phyloP scores from a whole-genome alignment of 169 alveolate species.

The Amoebophrya sp. region DNA sequence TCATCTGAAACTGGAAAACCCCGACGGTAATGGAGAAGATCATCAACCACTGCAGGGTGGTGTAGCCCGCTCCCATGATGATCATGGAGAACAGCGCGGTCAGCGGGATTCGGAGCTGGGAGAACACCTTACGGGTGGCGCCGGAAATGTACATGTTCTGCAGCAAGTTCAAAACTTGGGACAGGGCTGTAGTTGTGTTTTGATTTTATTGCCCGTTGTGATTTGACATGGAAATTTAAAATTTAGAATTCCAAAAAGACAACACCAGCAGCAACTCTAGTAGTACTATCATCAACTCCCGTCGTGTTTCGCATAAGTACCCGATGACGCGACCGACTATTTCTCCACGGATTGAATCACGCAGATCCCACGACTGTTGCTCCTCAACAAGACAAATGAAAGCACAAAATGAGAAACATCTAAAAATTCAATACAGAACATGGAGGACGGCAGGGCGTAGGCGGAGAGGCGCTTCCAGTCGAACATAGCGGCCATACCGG shows the following conservation, averaged over 20 bases:
- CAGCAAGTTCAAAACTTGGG: not conserved
- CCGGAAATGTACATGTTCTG: conserved; percentile 7
- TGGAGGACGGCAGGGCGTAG: conserved; percentile 14
- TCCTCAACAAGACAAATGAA: too few species aligned
- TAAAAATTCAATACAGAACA: not conserved
- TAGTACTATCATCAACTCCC: too few species aligned
- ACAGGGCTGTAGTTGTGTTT: not conserved
- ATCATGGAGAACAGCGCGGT: conserved; percentile 14
- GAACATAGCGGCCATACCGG: not conserved
- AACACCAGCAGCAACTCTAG: too few species aligned
- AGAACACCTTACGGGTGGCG: conserved; percentile 7
- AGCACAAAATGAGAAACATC: too few species aligned
- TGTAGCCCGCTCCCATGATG: not conserved
- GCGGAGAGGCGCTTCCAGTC: conserved; percentile 9
- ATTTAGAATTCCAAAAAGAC: too few species aligned
- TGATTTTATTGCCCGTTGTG: too few species aligned
- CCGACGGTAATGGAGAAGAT: not conserved
- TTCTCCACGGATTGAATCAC: too few species aligned
- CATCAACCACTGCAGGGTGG: conserved; percentile 5
- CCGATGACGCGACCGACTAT: too few species aligned
- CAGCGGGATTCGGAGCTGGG: conserved; percentile 5
- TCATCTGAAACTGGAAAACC: not conserved
- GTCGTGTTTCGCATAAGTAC: too few species aligned
- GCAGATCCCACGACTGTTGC: too few species aligned
- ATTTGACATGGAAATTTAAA: too few species aligned